Conservation (phyloP, 331 rosid species). For the Ulmus americana region DNA sequence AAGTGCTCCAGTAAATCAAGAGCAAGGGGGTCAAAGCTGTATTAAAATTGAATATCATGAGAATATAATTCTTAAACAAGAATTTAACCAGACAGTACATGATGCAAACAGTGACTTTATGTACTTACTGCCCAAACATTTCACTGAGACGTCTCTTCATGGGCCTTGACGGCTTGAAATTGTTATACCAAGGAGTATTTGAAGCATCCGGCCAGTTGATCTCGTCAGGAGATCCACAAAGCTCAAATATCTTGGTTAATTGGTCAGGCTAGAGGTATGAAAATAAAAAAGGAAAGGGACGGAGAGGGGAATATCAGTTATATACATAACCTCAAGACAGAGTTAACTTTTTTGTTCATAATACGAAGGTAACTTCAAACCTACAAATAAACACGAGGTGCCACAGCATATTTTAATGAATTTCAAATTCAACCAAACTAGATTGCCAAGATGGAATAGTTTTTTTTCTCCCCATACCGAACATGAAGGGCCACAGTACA, state of each 20-base stretch:
- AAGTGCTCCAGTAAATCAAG: constrained; percentile 64
- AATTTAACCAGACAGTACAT: neutral
- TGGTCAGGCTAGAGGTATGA: constrained; percentile 54
- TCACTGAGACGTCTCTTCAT: constrained; percentile 71
- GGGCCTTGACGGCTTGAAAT: constrained; percentile 60
- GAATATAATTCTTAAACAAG: neutral
- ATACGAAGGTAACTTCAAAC: neutral
- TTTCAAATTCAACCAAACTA: too few species aligned
- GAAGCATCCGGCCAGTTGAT: constrained; percentile 70
- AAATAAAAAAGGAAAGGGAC: neutral
- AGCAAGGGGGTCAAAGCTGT: constrained; percentile 66
- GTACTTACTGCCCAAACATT: constrained; percentile 54
- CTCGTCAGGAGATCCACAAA: constrained; percentile 79
- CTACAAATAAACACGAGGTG: neutral
- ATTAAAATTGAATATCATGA: constrained; percentile 10
- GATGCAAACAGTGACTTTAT: neutral
- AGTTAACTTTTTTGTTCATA: neutral
- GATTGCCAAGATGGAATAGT: too few species aligned
- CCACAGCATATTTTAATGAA: too few species aligned
- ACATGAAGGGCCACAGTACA: too few species aligned
- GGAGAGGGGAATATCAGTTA: neutral
- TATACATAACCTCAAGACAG: neutral
- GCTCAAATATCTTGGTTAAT: constrained; percentile 63
- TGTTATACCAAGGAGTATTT: constrained; percentile 58
- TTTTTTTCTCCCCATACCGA: too few species aligned